Conservation (phyloP, 2,329 filamentous ascomycete genomes). For the Fusarium austroafricanum region DNA sequence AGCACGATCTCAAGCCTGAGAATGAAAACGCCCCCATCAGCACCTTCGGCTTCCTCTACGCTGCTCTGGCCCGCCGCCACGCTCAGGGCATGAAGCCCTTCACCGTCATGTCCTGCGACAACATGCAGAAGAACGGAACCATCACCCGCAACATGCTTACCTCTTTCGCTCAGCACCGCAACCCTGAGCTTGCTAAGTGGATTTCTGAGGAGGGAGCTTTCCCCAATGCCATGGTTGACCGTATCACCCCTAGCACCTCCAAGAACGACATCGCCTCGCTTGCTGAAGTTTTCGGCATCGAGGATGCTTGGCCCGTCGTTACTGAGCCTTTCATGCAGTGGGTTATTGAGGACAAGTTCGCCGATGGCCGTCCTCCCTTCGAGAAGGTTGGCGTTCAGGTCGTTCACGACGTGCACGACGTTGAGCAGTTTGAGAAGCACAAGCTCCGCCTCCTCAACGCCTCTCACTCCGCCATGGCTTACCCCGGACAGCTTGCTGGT, state of each 20-base stretch:
- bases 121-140: slow-evolving; percentile 68
- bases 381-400: slow-evolving; percentile 66
- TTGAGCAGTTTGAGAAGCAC: slow-evolving; percentile 67
- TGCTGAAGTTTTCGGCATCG: slow-evolving; percentile 58
- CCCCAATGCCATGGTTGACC: slow-evolving; percentile 68
- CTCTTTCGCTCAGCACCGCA: slow-evolving; percentile 60
- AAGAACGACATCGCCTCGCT: slow-evolving; percentile 58
- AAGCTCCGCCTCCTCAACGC: slow-evolving; percentile 67
- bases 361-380: slow-evolving; percentile 62
- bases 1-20: slow-evolving; percentile 59
- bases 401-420: slow-evolving; percentile 62
- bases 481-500: slow-evolving; percentile 62
- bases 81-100: slow-evolving; percentile 61
- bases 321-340: slow-evolving; percentile 68
- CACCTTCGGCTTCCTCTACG: slow-evolving; percentile 65
- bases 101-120: slow-evolving; percentile 66
- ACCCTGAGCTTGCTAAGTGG: slow-evolving; percentile 62
- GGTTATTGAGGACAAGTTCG: slow-evolving; percentile 66
- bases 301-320: slow-evolving; percentile 65
- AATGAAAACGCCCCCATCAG: slow-evolving; percentile 58
- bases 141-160: slow-evolving; percentile 64
- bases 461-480: slow-evolving; percentile 64
- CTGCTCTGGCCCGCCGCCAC: slow-evolving; percentile 60
- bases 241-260: slow-evolving; percentile 64
- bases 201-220: slow-evolving; percentile 61